Conservation (phyloP, 495 filamentous ascomycete genomes). For the Penicillium soppii region DNA sequence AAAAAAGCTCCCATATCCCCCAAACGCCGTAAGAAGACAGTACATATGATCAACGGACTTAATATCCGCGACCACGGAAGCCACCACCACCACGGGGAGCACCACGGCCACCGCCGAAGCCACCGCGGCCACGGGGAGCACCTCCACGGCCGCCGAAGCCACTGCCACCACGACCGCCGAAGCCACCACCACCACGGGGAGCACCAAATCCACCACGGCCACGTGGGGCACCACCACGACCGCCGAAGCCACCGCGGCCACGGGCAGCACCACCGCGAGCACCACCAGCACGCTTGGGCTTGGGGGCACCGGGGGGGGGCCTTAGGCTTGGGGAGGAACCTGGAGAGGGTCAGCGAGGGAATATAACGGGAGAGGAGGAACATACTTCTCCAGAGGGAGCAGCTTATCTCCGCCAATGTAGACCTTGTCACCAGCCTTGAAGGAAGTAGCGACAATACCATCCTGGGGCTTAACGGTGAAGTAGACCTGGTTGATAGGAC, state of each 20-base stretch:
- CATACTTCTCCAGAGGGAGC: slow-evolving; percentile 80
- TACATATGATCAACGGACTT: slow-evolving; percentile 30
- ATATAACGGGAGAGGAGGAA: background rate
- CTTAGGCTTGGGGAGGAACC: slow-evolving; percentile 94
- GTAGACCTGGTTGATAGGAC: slow-evolving; percentile 92
- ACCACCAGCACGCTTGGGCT: slow-evolving; percentile 59
- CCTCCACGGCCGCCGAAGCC: slow-evolving; percentile 47
- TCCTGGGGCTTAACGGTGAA: slow-evolving; percentile 97
- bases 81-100: slow-evolving; percentile 32
- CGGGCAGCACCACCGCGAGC: slow-evolving; percentile 47
- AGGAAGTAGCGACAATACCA: slow-evolving; percentile 89
- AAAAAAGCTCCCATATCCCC: slow-evolving; percentile 49
- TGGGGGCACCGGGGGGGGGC: slow-evolving; percentile 64
- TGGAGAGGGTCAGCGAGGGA: slow-evolving; percentile 28
- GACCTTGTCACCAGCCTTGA: slow-evolving; percentile 95
- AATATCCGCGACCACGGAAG: slow-evolving; percentile 40
- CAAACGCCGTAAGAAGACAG: slow-evolving; percentile 52
- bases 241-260: slow-evolving; percentile 46
- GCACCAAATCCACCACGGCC: slow-evolving; percentile 33
- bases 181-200: slow-evolving; percentile 17
- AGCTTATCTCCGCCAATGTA: slow-evolving; percentile 94
- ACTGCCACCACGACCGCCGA: slow-evolving; percentile 32
- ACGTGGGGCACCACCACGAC: slow-evolving; percentile 42
- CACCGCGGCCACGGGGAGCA: slow-evolving; percentile 42
- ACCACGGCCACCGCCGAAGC: slow-evolving; percentile 36